These are phyloP conservation scores for Trichocomaceae sp. DNA, from an alignment of 2,329 filamentous ascomycete genomes.

Conservation along the genomic window DNA sequence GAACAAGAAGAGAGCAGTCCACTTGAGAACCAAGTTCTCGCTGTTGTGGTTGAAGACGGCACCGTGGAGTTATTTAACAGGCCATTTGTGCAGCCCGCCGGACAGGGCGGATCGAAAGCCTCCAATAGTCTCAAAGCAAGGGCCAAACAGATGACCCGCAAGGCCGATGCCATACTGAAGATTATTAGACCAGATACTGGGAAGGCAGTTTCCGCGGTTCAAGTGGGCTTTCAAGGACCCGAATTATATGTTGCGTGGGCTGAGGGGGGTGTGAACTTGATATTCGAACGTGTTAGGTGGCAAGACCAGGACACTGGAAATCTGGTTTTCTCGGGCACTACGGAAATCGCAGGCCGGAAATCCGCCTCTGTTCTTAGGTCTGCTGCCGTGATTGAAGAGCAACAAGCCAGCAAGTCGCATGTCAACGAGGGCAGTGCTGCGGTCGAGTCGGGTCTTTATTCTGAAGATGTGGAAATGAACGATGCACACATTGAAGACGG, in stretches of 20 bases:
- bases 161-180: constrained; percentile 40
- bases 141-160: constrained; percentile 40
- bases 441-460: constrained; percentile 45
- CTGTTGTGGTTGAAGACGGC: constrained; percentile 43
- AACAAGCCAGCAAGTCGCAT: constrained; percentile 44
- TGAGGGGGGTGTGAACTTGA: constrained; percentile 44
- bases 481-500: constrained; percentile 21
- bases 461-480: constrained; percentile 33
- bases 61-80: constrained; percentile 45
- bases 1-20: constrained; percentile 12
- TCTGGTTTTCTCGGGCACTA: constrained; percentile 39
- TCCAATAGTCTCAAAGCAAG: constrained; percentile 37
- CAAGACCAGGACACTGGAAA: constrained; percentile 40
- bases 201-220: constrained; percentile 37
- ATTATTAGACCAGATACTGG: constrained; percentile 39
- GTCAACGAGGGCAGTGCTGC: constrained; percentile 54
- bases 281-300: constrained; percentile 46
- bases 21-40: constrained; percentile 38
- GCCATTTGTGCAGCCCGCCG: constrained; percentile 37
- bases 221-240: constrained; percentile 40
- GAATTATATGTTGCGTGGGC: constrained; percentile 44
- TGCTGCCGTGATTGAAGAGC: constrained; percentile 48
- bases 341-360: constrained; percentile 41
- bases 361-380: constrained; percentile 38
- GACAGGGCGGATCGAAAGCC: constrained; percentile 23